Conservation (phyloP, 768 basidiomycete genomes). For the Myochromella boudieri region DNA sequence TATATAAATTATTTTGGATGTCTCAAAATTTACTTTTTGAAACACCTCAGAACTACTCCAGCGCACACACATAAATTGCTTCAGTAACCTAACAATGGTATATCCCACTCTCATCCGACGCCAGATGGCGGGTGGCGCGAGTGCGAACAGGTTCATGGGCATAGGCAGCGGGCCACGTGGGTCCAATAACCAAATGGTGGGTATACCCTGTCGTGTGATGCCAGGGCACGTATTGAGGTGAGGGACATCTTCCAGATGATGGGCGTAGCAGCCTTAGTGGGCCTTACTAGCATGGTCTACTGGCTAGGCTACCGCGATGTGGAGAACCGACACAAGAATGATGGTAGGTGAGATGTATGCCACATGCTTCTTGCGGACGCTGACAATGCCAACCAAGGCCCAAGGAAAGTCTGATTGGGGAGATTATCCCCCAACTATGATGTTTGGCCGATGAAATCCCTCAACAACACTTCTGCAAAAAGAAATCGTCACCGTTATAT, state of each 20-base stretch:
- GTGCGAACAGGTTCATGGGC: constrained; percentile 18
- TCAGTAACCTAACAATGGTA: constrained; percentile 1
- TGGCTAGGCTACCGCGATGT: constrained; percentile 22
- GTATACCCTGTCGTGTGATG: not conserved
- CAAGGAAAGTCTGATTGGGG: constrained; percentile 15
- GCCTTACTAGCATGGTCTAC: constrained; percentile 18
- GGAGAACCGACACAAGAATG: constrained; percentile 20
- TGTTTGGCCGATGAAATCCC: constrained; percentile 1
- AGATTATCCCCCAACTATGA: constrained; percentile 19
- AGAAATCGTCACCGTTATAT: too few relatives aligned
- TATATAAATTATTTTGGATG: constrained; percentile 10
- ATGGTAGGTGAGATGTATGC: constrained; percentile 17
- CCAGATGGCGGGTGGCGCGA: constrained; percentile 10
- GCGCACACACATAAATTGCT: not conserved
- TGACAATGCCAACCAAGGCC: constrained; percentile 11
- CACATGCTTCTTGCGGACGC: not conserved
- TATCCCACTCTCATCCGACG: constrained; percentile 17
- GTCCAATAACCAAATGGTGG: constrained; percentile 18
- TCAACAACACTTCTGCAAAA: too few relatives aligned
- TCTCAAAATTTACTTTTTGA: constrained; percentile 8
- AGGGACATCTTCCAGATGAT: constrained; percentile 9
- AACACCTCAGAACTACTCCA: constrained; percentile 6
- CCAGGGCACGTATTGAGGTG: not conserved
- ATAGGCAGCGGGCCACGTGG: constrained; percentile 17
- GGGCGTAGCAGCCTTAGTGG: constrained; percentile 17